Conservation (phyloP, 148 eudicot genomes). For the Amaranthus hypochondriacus region DNA sequence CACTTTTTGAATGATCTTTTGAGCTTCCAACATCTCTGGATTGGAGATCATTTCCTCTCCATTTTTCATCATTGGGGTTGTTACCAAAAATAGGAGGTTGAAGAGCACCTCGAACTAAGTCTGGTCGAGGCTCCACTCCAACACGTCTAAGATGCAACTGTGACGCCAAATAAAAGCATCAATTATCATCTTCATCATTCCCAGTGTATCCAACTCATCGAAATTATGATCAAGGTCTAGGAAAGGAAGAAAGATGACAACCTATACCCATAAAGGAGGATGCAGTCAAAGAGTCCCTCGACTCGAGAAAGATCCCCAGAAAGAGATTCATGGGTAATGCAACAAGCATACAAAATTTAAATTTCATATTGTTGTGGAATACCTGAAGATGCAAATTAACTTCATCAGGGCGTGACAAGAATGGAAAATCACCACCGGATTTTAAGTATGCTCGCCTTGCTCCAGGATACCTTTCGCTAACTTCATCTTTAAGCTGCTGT, state of each 20-base stretch:
- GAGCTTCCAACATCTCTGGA: conserved; percentile 17
- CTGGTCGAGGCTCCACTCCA: conserved; percentile 79
- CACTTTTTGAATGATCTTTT: conserved; percentile 17
- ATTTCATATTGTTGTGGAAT: background rate
- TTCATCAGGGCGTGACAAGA: conserved; percentile 93
- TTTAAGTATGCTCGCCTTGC: conserved; percentile 85
- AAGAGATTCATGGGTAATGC: background rate
- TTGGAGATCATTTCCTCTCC: conserved; percentile 6
- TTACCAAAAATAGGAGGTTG: conserved; percentile 1
- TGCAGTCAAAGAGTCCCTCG: background rate
- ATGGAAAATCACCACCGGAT: conserved; percentile 95
- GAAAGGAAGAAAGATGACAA: too few species aligned
- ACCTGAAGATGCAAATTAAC: conserved; percentile 99
- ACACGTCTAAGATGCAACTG: conserved; percentile 95
- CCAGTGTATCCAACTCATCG: too few species aligned
- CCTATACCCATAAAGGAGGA: too few species aligned
- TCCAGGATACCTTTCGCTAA: conserved; percentile 78
- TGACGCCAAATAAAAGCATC: conserved; percentile 6
- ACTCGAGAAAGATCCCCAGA: background rate
- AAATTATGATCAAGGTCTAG: too few species aligned
- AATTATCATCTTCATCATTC: background rate
- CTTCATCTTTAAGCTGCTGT: conserved; percentile 83
- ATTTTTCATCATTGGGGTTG: background rate
- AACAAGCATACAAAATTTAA: background rate
- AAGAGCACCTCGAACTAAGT: conserved; percentile 49